Conservation (phyloP, 192 early-diverging fungal genomes). For the Linnemannia zychae region DNA sequence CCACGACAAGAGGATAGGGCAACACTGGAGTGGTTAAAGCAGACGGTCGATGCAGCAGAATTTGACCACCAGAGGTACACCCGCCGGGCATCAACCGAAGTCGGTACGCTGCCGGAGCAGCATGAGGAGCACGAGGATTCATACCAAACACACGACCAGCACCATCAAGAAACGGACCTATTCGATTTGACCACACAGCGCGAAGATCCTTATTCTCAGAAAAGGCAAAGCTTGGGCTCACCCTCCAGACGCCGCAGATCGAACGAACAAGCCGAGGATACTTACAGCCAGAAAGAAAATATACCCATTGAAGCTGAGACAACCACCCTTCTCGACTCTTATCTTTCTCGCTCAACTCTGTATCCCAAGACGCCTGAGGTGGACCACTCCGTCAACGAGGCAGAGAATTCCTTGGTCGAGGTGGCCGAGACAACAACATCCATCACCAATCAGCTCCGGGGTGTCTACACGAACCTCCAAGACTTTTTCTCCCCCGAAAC, state of each 20-base stretch:
- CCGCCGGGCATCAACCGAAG: slow-evolving; percentile 1
- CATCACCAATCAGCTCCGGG: slow-evolving; percentile 37
- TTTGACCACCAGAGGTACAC: slow-evolving; percentile 3
- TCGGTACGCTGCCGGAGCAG: neutral
- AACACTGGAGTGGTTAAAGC: slow-evolving; percentile 30
- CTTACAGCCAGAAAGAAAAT: slow-evolving; percentile 23
- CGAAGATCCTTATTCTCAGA: neutral
- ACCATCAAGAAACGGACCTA: neutral
- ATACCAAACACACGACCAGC: neutral
- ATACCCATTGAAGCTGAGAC: slow-evolving; percentile 5
- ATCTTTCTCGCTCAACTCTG: neutral
- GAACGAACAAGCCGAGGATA: neutral
- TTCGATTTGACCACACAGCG: neutral
- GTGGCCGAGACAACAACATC: slow-evolving; percentile 31
- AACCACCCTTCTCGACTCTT: neutral
- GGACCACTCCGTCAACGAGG: slow-evolving; percentile 1
- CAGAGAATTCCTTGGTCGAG: slow-evolving; percentile 31
- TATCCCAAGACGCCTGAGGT: slow-evolving; percentile 11
- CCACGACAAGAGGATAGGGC: neutral
- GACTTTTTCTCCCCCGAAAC: slow-evolving; percentile 48
- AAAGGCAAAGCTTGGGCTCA: neutral
- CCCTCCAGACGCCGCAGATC: slow-evolving; percentile 10
- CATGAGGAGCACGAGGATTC: neutral
- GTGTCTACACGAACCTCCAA: slow-evolving; percentile 42
- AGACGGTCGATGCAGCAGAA: slow-evolving; percentile 18